Conservation (phyloP, 2,329 filamentous ascomycete genomes). For the Colletotrichum spinosum region DNA sequence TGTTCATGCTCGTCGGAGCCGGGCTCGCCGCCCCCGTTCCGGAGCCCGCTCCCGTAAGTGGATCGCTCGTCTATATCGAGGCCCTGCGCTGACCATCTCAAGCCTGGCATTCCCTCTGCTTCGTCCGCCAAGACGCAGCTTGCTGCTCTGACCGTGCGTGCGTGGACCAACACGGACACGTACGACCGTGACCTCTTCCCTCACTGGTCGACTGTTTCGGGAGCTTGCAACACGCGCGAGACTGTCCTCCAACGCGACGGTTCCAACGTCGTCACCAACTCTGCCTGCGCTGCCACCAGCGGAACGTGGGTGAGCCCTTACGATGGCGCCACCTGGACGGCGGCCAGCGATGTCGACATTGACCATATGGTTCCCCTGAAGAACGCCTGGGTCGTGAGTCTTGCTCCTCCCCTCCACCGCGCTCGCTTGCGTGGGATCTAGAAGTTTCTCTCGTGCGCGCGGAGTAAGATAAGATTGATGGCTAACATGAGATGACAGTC, state of each 20-base stretch:
- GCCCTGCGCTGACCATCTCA: neutral
- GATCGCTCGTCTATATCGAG: neutral
- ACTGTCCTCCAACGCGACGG: slow-evolving; percentile 81
- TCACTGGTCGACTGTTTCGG: slow-evolving; percentile 75
- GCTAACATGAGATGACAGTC: slow-evolving; percentile 59
- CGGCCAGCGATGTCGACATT: slow-evolving; percentile 79
- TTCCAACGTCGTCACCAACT: slow-evolving; percentile 67
- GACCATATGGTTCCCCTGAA: slow-evolving; percentile 86
- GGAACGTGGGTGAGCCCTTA: slow-evolving; percentile 80
- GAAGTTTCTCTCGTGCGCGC: neutral
- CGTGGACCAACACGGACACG: slow-evolving; percentile 62
- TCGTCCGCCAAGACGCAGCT: slow-evolving; percentile 69
- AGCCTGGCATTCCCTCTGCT: slow-evolving; percentile 72
- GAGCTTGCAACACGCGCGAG: slow-evolving; percentile 78
- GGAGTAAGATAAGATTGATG: neutral
- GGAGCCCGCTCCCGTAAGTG: slow-evolving; percentile 43
- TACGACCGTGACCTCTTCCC: slow-evolving; percentile 78
- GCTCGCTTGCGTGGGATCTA: neutral
- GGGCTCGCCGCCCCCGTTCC: slow-evolving; percentile 40
- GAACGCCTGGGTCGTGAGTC: slow-evolving; percentile 79
- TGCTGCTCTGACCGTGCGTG: slow-evolving; percentile 66
- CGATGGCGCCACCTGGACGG: slow-evolving; percentile 78
- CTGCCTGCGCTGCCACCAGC: slow-evolving; percentile 70
- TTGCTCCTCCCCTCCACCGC: neutral
- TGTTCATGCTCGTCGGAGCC: slow-evolving; percentile 25